phyloP scores from a whole-genome alignment of 768 basidiomycete species.

The Mycena rebaudengoi region DNA sequence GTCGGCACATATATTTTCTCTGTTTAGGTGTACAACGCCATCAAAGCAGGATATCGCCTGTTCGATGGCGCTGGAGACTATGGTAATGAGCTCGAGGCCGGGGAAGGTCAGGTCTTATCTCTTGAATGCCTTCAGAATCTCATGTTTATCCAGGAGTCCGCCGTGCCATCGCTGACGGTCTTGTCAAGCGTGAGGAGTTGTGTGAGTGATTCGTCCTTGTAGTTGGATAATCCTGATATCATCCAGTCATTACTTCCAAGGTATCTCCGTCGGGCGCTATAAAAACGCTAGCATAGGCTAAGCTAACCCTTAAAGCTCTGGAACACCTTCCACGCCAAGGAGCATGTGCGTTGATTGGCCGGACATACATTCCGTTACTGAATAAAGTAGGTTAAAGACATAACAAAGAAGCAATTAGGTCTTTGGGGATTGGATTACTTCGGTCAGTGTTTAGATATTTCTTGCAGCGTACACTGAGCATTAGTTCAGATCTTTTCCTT shows the following conservation, averaged over 20 bases:
- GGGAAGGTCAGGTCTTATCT: background rate
- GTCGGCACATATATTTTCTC: too few species aligned
- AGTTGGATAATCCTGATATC: background rate
- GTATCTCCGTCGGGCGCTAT: slow-evolving; percentile 38
- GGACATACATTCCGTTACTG: too few species aligned
- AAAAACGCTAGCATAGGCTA: background rate
- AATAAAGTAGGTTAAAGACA: too few species aligned
- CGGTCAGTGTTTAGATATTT: too few species aligned
- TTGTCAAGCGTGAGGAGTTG: slow-evolving; percentile 89
- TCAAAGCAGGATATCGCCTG: slow-evolving; percentile 88
- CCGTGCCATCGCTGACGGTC: slow-evolving; percentile 79
- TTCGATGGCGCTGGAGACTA: slow-evolving; percentile 74
- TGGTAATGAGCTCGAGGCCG: slow-evolving; percentile 89
- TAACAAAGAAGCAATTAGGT: slow-evolving; percentile 70
- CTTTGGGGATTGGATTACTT: slow-evolving; percentile 83
- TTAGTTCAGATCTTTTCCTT: slow-evolving; percentile 83
- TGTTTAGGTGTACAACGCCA: too few species aligned
- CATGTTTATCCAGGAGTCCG: slow-evolving; percentile 66
- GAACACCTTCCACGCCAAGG: slow-evolving; percentile 88
- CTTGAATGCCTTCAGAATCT: background rate
- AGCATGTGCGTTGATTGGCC: too few species aligned
- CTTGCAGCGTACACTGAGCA: too few species aligned
- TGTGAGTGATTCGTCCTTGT: slow-evolving; percentile 55
- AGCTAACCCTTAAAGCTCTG: slow-evolving; percentile 64
- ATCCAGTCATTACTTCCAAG: slow-evolving; percentile 85